Evolutionary conservation across 2,329 filamentous ascomycete genomes (phyloP).

Genomic region (Ceratocystis alfenasii): DNA sequence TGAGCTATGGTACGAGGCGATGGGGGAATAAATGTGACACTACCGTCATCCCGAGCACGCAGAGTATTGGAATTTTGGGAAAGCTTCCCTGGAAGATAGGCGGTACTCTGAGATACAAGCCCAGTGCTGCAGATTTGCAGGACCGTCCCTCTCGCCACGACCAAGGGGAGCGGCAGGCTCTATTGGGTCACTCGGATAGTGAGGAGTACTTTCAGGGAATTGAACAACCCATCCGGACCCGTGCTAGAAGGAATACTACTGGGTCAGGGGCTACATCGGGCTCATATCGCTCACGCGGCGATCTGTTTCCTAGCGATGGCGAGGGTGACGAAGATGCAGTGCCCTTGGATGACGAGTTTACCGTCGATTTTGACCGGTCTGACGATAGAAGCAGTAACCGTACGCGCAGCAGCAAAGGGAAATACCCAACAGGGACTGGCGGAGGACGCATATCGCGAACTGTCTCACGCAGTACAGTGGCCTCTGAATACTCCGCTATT

Average conservation of each 20-base stretch:
- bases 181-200: slow-evolving; percentile 38
- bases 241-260: slow-evolving; percentile 62
- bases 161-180: slow-evolving; percentile 52
- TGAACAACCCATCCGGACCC: slow-evolving; percentile 25
- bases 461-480: slow-evolving; percentile 47
- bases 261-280: slow-evolving; percentile 73
- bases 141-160: slow-evolving; percentile 58
- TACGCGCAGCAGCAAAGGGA: slow-evolving; percentile 49
- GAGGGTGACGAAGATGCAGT: slow-evolving; percentile 85
- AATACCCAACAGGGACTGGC: slow-evolving; percentile 33
- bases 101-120: slow-evolving; percentile 72
- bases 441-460: slow-evolving; percentile 37
- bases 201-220: slow-evolving; percentile 41
- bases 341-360: slow-evolving; percentile 86
- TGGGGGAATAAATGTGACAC: slow-evolving; percentile 58
- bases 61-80: slow-evolving; percentile 72
- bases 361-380: slow-evolving; percentile 64
- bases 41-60: slow-evolving; percentile 80
- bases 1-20: slow-evolving; percentile 71
- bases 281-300: slow-evolving; percentile 75
- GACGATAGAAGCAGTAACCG: slow-evolving; percentile 63
- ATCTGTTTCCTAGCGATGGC: slow-evolving; percentile 78
- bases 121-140: slow-evolving; percentile 78
- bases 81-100: slow-evolving; percentile 76
- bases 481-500: slow-evolving; percentile 32